phyloP scores from a whole-genome alignment of 2,329 filamentous ascomycete genomes.

The Aphanocladium album region DNA sequence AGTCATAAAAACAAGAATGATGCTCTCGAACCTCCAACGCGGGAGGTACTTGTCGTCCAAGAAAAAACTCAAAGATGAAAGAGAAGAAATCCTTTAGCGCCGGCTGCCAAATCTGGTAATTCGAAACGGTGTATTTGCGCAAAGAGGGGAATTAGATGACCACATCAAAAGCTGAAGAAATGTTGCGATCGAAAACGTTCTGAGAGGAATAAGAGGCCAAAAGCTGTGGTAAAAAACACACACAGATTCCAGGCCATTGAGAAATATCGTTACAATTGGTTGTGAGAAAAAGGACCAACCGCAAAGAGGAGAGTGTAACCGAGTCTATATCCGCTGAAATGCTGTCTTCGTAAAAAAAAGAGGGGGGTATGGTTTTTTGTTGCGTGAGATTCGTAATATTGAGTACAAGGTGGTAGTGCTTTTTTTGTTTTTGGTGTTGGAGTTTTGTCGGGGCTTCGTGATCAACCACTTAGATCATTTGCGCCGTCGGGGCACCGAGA shows the following conservation, averaged over 20 bases:
- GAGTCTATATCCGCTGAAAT: conserved; percentile 13
- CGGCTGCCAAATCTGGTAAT: not conserved
- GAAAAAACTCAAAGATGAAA: not conserved
- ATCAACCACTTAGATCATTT: conserved; percentile 31
- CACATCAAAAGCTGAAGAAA: not conserved
- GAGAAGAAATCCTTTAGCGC: not conserved
- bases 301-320: conserved; percentile 12
- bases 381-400: conserved; percentile 8
- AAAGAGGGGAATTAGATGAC: not conserved
- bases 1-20: too few species aligned
- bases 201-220: not conserved
- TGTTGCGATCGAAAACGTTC: not conserved
- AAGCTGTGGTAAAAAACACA: not conserved
- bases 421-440: not conserved
- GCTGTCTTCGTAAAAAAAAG: conserved; percentile 7
- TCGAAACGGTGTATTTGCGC: not conserved
- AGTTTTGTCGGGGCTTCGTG: not conserved
- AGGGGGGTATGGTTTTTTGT: conserved; percentile 8
- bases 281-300: not conserved
- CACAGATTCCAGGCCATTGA: not conserved
- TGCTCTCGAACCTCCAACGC: too few species aligned
- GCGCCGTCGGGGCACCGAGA: conserved; percentile 34
- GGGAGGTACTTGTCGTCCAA: too few species aligned
- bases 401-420: not conserved
- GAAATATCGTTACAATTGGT: conserved; percentile 1